phyloP scores from a whole-genome alignment of 2,329 filamentous ascomycete species.

The Fusarium humuli region DNA sequence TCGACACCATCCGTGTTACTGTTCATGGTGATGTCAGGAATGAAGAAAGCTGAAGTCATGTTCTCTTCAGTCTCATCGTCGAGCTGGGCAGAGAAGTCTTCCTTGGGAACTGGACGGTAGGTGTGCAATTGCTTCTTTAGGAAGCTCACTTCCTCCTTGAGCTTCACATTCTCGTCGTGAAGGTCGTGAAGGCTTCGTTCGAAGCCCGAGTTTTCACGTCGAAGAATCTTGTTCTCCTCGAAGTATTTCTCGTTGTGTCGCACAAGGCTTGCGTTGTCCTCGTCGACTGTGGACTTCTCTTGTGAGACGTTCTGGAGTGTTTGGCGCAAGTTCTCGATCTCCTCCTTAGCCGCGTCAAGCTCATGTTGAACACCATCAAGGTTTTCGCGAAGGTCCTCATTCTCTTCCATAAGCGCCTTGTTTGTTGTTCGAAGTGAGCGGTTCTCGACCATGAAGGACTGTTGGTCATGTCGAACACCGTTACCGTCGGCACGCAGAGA shows the following conservation, averaged over 20 bases:
- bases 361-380: conserved; percentile 56
- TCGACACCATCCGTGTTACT: conserved; percentile 48
- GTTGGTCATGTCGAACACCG: conserved; percentile 56
- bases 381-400: conserved; percentile 57
- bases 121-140: conserved; percentile 60
- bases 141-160: conserved; percentile 61
- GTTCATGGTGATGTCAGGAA: conserved; percentile 68
- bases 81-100: conserved; percentile 51
- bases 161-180: conserved; percentile 60
- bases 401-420: conserved; percentile 56
- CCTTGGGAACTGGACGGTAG: conserved; percentile 54
- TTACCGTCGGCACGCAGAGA: conserved; percentile 58
- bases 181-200: conserved; percentile 59
- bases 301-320: conserved; percentile 55
- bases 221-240: conserved; percentile 63
- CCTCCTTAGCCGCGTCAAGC: conserved; percentile 55
- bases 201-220: conserved; percentile 61
- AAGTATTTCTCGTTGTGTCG: conserved; percentile 68
- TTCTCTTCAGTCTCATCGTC: conserved; percentile 61
- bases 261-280: conserved; percentile 65
- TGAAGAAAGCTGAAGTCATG: conserved; percentile 69
- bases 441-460: conserved; percentile 59
- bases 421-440: conserved; percentile 58
- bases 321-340: conserved; percentile 55
- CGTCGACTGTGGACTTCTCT: conserved; percentile 59